Evolutionary conservation across 768 basidiomycete genomes (phyloP).

Genomic region (Chiua virens): DNA sequence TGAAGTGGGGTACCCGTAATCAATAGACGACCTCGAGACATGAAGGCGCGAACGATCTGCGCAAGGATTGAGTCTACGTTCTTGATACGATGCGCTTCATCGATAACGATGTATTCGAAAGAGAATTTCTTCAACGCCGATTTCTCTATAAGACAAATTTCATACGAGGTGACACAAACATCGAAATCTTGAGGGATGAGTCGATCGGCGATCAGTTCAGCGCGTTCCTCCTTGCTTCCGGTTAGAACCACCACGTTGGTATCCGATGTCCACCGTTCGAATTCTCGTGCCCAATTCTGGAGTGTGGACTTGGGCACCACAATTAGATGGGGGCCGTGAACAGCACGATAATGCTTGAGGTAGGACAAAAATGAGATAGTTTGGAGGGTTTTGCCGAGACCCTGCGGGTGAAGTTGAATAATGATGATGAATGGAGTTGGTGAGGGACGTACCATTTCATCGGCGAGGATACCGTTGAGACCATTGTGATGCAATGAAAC

Average conservation of each 20-base stretch:
- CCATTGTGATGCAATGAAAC: too few species aligned
- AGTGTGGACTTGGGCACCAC: slow-evolving; percentile 99
- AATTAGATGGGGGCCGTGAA: slow-evolving; percentile 46
- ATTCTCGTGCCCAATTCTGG: slow-evolving; percentile 96
- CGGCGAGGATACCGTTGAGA: too few species aligned
- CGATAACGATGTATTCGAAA: slow-evolving; percentile 97
- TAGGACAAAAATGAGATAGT: too few species aligned
- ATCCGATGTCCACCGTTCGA: slow-evolving; percentile 87
- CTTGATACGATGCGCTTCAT: slow-evolving; percentile 99
- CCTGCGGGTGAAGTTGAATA: too few species aligned
- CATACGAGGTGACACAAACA: slow-evolving; percentile 94
- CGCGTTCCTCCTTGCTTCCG: slow-evolving; percentile 88
- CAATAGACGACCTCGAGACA: slow-evolving; percentile 83
- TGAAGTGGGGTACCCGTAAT: slow-evolving; percentile 98
- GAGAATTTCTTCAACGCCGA: slow-evolving; percentile 90
- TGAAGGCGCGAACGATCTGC: slow-evolving; percentile 91
- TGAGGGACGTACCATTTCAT: too few species aligned
- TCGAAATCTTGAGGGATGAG: slow-evolving; percentile 89
- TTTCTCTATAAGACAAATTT: slow-evolving; percentile 95
- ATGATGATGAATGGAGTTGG: too few species aligned
- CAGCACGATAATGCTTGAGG: slow-evolving; percentile 32
- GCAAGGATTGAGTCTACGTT: slow-evolving; percentile 95
- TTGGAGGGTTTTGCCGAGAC: too few species aligned
- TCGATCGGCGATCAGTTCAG: slow-evolving; percentile 71
- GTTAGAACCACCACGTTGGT: slow-evolving; percentile 80